A percentile compares a stretch with the other conserved stretches of the same genome.
Evolutionary conservation across 2,329 filamentous ascomycete genomes (phyloP).

Genomic region (Chaetomiaceae sp.): DNA sequence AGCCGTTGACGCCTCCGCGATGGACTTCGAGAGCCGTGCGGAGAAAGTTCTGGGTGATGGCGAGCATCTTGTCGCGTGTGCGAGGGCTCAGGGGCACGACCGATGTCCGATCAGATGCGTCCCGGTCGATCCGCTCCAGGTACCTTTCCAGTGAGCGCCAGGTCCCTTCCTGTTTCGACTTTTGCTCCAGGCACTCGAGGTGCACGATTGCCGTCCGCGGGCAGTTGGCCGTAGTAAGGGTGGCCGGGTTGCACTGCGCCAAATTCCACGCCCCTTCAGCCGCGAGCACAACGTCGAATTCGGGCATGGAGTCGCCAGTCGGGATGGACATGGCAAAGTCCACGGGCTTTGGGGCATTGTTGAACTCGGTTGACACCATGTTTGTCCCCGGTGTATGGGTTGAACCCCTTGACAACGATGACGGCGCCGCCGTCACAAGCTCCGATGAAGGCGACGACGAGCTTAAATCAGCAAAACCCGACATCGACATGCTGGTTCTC

Average conservation of each 20-base stretch:
- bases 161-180: slow-evolving; percentile 44
- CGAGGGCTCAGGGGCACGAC: slow-evolving; percentile 44
- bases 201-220: slow-evolving; percentile 49
- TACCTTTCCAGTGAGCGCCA: slow-evolving; percentile 44
- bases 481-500: slow-evolving; percentile 34
- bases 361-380: slow-evolving; percentile 42
- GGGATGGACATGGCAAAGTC: slow-evolving; percentile 30
- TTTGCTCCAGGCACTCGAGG: slow-evolving; percentile 47
- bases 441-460: slow-evolving; percentile 42
- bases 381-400: slow-evolving; percentile 46
- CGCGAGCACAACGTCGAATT: slow-evolving; percentile 45
- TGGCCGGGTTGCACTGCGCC: slow-evolving; percentile 45
- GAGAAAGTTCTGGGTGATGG: slow-evolving; percentile 65
- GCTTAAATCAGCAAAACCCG: slow-evolving; percentile 38
- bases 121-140: slow-evolving; percentile 36
- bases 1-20: slow-evolving; percentile 44
- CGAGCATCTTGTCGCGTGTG: slow-evolving; percentile 65
- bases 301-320: slow-evolving; percentile 35
- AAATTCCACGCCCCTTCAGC: slow-evolving; percentile 49
- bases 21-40: slow-evolving; percentile 68
- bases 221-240: slow-evolving; percentile 43
- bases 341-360: slow-evolving; percentile 31
- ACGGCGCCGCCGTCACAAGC: slow-evolving; percentile 34
- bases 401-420: slow-evolving; percentile 38
- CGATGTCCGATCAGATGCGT: slow-evolving; percentile 35